Conservation (phyloP, 305 asterid species). For the Fraxinus platypoda region DNA sequence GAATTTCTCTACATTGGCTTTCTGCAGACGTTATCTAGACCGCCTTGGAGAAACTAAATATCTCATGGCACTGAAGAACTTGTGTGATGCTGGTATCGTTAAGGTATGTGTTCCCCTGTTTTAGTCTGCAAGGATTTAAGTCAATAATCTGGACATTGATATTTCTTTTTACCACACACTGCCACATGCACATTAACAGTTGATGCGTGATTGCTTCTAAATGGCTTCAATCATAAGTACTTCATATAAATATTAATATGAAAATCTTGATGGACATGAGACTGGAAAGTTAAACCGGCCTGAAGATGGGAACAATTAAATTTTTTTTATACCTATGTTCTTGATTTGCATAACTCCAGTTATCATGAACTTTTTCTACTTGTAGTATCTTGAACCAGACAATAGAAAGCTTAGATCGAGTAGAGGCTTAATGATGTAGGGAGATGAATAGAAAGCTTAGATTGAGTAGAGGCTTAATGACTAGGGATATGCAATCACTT, state of each 20-base stretch:
- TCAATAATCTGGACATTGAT: not conserved
- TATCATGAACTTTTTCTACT: not conserved
- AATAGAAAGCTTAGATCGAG: not conserved
- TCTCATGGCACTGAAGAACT: slow-evolving; percentile 91
- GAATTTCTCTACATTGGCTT: slow-evolving; percentile 93
- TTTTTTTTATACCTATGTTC: not conserved
- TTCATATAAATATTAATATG: not conserved
- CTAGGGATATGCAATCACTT: not conserved
- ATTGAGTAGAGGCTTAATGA: not conserved
- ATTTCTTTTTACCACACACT: not conserved
- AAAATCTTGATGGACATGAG: not conserved
- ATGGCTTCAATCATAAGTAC: not conserved
- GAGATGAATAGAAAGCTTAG: not conserved
- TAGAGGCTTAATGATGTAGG: not conserved
- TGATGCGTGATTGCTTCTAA: not conserved
- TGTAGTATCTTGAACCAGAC: not conserved
- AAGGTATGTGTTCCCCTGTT: slow-evolving; percentile 48
- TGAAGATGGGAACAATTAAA: not conserved
- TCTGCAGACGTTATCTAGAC: slow-evolving; percentile 93
- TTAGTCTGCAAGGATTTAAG: not conserved
- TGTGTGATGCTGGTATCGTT: slow-evolving; percentile 89
- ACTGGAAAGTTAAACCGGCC: not conserved
- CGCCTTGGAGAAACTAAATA: slow-evolving; percentile 93
- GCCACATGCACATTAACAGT: not conserved
- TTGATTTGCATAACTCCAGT: not conserved